Conservation (phyloP, 345 rosid species). For the Toxicodendron radicans region DNA sequence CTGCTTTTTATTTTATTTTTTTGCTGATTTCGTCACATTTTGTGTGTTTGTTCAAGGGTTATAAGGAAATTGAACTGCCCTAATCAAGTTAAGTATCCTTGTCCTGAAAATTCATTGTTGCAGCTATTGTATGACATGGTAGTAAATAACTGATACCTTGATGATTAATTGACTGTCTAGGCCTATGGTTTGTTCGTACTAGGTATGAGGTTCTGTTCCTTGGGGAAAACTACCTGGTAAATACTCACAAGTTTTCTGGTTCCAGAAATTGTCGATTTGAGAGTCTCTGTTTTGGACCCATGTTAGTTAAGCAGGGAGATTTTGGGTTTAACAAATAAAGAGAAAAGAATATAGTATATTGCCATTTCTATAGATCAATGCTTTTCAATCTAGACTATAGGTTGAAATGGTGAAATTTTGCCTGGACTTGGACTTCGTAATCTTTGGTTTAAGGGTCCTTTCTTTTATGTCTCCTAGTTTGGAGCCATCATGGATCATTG, state of each 20-base stretch:
- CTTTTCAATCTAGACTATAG: not conserved
- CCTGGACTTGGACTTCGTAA: not conserved
- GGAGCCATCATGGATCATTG: not conserved
- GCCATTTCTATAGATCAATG: not conserved
- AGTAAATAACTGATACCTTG: not conserved
- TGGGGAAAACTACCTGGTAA: too few relatives aligned
- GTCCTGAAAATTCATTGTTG: not conserved
- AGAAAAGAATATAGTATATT: too few relatives aligned
- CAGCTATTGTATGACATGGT: not conserved
- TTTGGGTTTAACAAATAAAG: too few relatives aligned
- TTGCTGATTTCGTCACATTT: not conserved
- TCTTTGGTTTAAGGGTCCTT: not conserved
- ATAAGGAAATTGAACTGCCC: not conserved
- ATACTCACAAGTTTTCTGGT: too few relatives aligned
- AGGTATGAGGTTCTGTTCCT: too few relatives aligned
- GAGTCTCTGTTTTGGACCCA: too few relatives aligned
- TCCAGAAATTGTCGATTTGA: too few relatives aligned
- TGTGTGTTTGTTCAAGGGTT: not conserved
- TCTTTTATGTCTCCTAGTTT: not conserved
- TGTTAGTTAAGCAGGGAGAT: too few relatives aligned
- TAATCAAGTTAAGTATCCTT: not conserved
- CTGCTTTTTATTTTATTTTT: not conserved
- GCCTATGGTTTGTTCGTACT: too few relatives aligned
- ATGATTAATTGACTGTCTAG: too few relatives aligned
- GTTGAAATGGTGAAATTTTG: not conserved